Evolutionary conservation across 495 filamentous ascomycete genomes (phyloP).

Genomic region (Neurospora sp.): DNA sequence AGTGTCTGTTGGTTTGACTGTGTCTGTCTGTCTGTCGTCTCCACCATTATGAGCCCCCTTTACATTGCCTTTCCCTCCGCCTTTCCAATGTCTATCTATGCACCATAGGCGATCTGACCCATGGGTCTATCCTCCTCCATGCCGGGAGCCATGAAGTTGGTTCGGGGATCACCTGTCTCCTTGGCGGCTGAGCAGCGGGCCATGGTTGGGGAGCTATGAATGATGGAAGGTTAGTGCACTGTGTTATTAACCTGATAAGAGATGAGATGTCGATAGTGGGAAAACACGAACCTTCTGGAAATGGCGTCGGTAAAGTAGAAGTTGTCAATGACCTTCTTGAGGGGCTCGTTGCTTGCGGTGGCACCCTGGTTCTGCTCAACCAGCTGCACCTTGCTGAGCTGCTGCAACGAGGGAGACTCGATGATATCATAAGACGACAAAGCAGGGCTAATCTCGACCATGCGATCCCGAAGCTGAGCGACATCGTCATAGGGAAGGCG

Average conservation of each 20-base stretch:
- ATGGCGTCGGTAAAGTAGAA: constrained; percentile 98
- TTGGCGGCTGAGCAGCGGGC: constrained; percentile 87
- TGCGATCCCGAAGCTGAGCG: constrained; percentile 73
- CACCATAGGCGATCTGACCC: constrained; percentile 41
- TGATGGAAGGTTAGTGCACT: not conserved
- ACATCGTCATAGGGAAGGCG: constrained; percentile 90
- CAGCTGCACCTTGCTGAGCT: constrained; percentile 80
- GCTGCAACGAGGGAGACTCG: constrained; percentile 59
- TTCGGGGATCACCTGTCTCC: constrained; percentile 55
- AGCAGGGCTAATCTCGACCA: constrained; percentile 88
- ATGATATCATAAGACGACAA: constrained; percentile 84
- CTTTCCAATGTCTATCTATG: constrained; percentile 17
- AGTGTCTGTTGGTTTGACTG: not conserved
- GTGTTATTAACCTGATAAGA: not conserved
- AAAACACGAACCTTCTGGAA: constrained; percentile 64
- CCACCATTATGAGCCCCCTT: not conserved
- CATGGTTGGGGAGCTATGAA: constrained; percentile 83
- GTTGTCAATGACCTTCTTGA: constrained; percentile 80
- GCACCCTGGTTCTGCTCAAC: constrained; percentile 90
- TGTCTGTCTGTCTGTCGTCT: not conserved
- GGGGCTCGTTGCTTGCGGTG: constrained; percentile 51
- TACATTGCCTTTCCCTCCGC: not conserved
- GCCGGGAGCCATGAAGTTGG: constrained; percentile 79
- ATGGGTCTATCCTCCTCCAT: constrained; percentile 42
- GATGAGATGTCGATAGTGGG: not conserved